Evolutionary conservation across 345 rosid genomes (phyloP), one percentile per base, ranked within the genome.

Genomic region (Populus ilicifolia): DNA sequence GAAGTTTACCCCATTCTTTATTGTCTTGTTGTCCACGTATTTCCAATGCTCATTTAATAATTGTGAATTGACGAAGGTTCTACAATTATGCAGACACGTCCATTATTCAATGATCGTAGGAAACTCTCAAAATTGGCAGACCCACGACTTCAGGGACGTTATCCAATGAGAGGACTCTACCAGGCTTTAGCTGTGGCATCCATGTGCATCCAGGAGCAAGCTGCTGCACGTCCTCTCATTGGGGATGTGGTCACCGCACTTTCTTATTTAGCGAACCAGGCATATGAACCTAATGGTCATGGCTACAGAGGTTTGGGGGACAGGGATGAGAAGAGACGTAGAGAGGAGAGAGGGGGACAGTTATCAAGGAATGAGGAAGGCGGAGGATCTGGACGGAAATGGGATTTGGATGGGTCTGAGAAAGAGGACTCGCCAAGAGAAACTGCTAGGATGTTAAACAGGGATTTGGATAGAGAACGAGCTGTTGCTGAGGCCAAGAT

Each of bases 121-220:
- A 93, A 90, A 83, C 88, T 92, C 65, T 77, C 90, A 66, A 93
- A 85, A 80, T 78, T 96, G 83, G 97, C 93, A 2, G 99, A 96
- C 84, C 99, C 97, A 8, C 84, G 29, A 54, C 85, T 96, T 39
- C 91, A 88, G 78, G 96, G 96, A 21, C 89, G 90, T 50, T 96
- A 83, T 83, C 99, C 99, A 1, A 90, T 89, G 75, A 92, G 97
- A 6, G 97, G 97, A 56, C 89, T 95, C 30, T 93, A 92, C 84
- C 99, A 93, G 86, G 99, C 98, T 21, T 88, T 93, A 77, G 98
- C 98, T 0, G 97, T 95, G 80, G 98, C 98, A 69, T 95, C 99
- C 27, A 92, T 95, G 98, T 95, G 99, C 86, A 92, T 92, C 61
- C 99, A 95, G 83, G 98, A 93, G 71, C 91, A 95, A 85, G 98